Evolutionary conservation across 2,329 filamentous ascomycete genomes (phyloP), one percentile per base, ranked within the genome.

Genomic region (Claviceps sp.): DNA sequence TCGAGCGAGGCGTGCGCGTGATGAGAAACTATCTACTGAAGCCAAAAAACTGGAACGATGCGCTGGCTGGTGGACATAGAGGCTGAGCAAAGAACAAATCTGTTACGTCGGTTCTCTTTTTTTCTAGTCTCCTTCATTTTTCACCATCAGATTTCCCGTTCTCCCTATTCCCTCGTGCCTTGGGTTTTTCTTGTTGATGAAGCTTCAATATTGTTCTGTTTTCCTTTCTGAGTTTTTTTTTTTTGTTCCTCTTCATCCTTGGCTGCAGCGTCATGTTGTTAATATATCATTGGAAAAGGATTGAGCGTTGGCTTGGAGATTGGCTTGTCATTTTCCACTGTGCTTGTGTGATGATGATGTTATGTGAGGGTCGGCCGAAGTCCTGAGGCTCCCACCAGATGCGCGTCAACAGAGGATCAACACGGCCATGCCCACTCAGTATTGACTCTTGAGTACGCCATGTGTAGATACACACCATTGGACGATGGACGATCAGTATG

Each of bases 21-120:
- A 49, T 22, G 59, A 17, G 16, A 61, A 61, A 59, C 60, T 63
- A 22, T 17, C 40, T 50, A 48, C 47, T 55, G 59, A 54, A 54
- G 50, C 11, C 37, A 29, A 47, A 47, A 29, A 47, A 36, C 34
- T 38, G 44, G 44, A 47, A 47, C n/a, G 20, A 47, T 37, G 20
- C 43, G 20, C 26, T 16, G 43, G 43, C 22, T 26, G 47, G 44
- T 36, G 43, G 20, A 36, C 36, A 26, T 9, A 22, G 17, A n/a
- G 40, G 40, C 7, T 4, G 29, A 36, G 8, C 7, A 16, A 36
- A 48, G 26, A 26, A 29, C 37, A 39, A 4, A 38, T 22, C 17
- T 38, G 20, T 39, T 39, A 37, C 34, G 45, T 44, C n/a, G 36
- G 34, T 6, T 36, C 38, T 23, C 22, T 39, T 40, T 38, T 38